Evolutionary conservation across 192 early-diverging fungal genomes (phyloP).

Genomic region (Backusella morwellensis): DNA sequence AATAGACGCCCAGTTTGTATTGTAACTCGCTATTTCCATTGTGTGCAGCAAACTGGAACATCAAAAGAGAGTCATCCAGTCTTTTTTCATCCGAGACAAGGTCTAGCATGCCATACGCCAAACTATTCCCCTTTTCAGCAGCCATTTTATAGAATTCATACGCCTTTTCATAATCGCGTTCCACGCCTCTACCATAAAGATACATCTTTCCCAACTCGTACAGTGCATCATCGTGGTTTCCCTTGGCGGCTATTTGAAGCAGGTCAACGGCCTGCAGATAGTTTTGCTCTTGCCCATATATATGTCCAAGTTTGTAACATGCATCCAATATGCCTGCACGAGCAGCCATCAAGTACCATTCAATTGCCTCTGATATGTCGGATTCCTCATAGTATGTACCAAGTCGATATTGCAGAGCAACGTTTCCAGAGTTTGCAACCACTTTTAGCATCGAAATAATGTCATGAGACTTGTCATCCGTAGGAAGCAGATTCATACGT

Average conservation of each 20-base stretch:
- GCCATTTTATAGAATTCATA: neutral
- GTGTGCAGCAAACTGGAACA: neutral
- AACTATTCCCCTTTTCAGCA: neutral
- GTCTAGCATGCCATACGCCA: neutral
- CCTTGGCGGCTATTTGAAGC: constrained; percentile 17
- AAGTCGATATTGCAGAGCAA: neutral
- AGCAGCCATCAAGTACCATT: neutral
- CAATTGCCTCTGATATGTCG: neutral
- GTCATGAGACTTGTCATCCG: neutral
- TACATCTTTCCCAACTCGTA: neutral
- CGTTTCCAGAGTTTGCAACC: neutral
- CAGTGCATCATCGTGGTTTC: constrained; percentile 19
- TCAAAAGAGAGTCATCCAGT: neutral
- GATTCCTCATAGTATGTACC: neutral
- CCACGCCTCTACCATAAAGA: neutral
- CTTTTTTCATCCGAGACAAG: neutral
- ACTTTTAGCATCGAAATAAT: neutral
- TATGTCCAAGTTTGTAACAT: constrained; percentile 20
- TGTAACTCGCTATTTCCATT: neutral
- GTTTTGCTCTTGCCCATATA: constrained; percentile 23
- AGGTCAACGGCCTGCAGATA: constrained; percentile 17
- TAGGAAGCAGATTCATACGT: neutral
- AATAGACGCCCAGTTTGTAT: neutral
- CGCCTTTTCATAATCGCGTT: neutral
- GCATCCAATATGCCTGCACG: neutral